Percentiles rank a stretch among this genome's conserved stretches.
phyloP scores from a whole-genome alignment of 2,329 filamentous ascomycete genomes.

The Diaporthe batatas region DNA sequence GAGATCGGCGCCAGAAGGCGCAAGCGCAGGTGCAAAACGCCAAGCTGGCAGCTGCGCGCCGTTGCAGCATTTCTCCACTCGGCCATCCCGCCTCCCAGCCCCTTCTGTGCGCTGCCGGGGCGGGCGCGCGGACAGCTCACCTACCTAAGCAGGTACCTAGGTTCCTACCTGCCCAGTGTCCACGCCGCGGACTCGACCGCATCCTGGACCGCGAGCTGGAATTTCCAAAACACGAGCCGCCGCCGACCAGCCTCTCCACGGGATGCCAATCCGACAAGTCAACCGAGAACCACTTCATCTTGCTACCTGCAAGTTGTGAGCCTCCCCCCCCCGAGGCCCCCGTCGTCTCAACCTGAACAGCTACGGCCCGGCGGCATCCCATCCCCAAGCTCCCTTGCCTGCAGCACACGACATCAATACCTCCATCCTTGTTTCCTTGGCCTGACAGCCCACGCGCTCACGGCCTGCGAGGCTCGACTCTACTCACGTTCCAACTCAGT shows the following conservation, averaged over 20 bases:
- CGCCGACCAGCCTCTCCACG: constrained; percentile 14
- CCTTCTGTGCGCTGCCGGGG: background rate
- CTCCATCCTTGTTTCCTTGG: background rate
- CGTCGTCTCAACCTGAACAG: background rate
- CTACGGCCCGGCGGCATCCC: background rate
- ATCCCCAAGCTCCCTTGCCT: constrained; percentile 9
- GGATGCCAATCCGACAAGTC: background rate
- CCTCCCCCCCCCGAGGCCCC: background rate
- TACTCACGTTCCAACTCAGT: background rate
- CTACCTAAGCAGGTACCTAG: background rate
- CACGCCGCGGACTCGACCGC: background rate
- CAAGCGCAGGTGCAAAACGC: constrained; percentile 15
- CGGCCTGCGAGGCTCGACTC: background rate
- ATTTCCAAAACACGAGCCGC: constrained; percentile 25
- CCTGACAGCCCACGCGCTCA: background rate
- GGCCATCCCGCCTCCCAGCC: background rate
- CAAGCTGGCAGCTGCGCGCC: constrained; percentile 25
- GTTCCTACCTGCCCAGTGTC: background rate
- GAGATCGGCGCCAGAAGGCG: constrained; percentile 7
- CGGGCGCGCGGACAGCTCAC: background rate
- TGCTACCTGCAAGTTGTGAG: constrained; percentile 8
- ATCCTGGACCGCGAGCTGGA: background rate
- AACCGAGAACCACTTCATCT: constrained; percentile 24
- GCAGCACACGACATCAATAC: background rate
- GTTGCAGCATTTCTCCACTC: constrained; percentile 28